Conservation (phyloP, 2,329 filamentous ascomycete species). For the Penicillium sp. region DNA sequence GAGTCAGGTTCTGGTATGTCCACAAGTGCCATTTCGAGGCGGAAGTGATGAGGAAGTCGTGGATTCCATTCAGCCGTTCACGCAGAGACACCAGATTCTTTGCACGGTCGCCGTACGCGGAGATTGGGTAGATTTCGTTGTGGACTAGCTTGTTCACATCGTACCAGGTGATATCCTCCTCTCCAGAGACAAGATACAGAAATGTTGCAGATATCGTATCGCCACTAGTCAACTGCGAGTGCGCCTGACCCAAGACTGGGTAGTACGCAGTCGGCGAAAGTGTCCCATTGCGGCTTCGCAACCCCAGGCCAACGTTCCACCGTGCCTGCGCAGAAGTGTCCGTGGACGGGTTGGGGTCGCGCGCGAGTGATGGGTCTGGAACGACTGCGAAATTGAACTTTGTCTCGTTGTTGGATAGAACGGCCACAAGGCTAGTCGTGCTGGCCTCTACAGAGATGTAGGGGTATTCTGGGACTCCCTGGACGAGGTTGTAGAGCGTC, state of each 20-base stretch:
- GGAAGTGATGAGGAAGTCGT: not conserved
- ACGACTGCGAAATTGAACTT: not conserved
- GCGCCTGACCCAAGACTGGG: not conserved
- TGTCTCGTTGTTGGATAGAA: not conserved
- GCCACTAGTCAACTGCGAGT: not conserved
- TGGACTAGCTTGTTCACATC: not conserved
- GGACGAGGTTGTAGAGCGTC: not conserved
- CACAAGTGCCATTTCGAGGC: not conserved
- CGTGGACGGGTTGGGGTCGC: not conserved
- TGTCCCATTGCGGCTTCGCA: not conserved
- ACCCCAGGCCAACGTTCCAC: not conserved
- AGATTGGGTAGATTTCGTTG: not conserved
- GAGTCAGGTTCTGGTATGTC: not conserved
- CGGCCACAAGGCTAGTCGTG: not conserved
- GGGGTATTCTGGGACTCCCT: not conserved
- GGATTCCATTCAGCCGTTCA: not conserved
- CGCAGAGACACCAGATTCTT: not conserved
- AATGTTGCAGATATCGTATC: not conserved
- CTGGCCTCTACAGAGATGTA: not conserved
- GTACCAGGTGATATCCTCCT: not conserved
- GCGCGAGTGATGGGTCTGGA: not conserved
- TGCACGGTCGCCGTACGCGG: not conserved
- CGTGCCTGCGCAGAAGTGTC: not conserved
- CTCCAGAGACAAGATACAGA: not conserved
- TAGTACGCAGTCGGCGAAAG: not conserved